phyloP scores from a whole-genome alignment of 805 yeast genomes.

The Ogataea pilisensis region DNA sequence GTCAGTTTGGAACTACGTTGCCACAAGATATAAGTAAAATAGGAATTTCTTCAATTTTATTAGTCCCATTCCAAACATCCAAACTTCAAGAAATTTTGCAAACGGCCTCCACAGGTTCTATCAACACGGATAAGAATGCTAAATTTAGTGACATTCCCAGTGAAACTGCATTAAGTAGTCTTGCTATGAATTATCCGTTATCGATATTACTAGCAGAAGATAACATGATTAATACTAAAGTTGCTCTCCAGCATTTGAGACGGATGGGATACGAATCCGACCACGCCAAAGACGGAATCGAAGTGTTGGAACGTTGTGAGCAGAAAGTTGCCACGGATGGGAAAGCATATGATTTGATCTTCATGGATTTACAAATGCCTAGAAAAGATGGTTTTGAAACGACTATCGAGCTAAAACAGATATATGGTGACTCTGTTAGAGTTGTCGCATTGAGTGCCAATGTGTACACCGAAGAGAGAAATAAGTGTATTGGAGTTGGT shows the following conservation, averaged over 20 bases:
- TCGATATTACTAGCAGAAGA: conserved; percentile 53
- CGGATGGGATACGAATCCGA: conserved; percentile 48
- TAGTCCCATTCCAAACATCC: conserved; percentile 17
- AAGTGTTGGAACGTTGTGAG: conserved; percentile 35
- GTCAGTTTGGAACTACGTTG: conserved; percentile 13
- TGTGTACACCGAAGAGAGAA: conserved; percentile 50
- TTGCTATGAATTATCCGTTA: conserved; percentile 41
- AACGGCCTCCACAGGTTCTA: no score
- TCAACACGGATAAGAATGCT: not conserved
- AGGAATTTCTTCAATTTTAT: conserved; percentile 9
- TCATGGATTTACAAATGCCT: conserved; percentile 46
- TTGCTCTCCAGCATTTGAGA: conserved; percentile 45
- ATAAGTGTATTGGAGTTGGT: conserved; percentile 43
- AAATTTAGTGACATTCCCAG: not conserved
- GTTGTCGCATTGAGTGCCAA: conserved; percentile 49
- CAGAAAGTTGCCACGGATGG: conserved; percentile 23
- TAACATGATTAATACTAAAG: conserved; percentile 45
- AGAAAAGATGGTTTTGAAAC: conserved; percentile 49
- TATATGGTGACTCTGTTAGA: conserved; percentile 28
- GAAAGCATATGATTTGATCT: conserved; percentile 43
- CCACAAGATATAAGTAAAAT: conserved; percentile 1
- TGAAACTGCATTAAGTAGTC: not conserved
- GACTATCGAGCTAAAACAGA: conserved; percentile 34
- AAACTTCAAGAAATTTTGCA: conserved; percentile 17
- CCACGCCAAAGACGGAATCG: conserved; percentile 49